phyloP scores from a whole-genome alignment of 1,284 basidiomycete species.

The Schizopora paradoxa region DNA sequence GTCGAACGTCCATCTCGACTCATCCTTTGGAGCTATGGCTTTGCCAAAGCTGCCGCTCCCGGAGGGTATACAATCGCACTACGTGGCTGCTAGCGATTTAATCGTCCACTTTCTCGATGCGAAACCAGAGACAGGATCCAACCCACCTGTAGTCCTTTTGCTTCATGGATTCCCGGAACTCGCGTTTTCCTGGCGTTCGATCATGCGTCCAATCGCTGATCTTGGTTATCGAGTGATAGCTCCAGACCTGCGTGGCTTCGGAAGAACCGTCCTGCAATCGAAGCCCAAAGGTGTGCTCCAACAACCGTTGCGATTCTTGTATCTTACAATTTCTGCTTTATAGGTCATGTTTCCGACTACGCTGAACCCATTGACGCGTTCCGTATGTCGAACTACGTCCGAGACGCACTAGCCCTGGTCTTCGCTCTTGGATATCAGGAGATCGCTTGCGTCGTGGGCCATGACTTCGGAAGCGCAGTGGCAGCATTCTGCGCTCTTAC shows the following conservation, averaged over 20 bases:
- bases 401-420: constrained; percentile 48
- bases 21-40: no score
- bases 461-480: constrained; percentile 53
- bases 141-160: constrained; percentile 45
- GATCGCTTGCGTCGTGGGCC: constrained; percentile 47
- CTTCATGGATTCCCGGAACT: constrained; percentile 65
- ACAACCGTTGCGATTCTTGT: no score
- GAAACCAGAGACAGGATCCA: neutral
- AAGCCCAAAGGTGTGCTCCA: no score
- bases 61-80: constrained; percentile 7
- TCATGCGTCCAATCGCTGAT: constrained; percentile 44
- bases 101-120: constrained; percentile 14
- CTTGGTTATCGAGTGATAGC: constrained; percentile 34
- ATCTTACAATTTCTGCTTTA: constrained; percentile 11
- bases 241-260: constrained; percentile 32
- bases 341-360: constrained; percentile 30
- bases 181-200: constrained; percentile 56
- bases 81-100: constrained; percentile 11
- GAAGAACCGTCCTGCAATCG: constrained; percentile 28
- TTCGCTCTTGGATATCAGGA: constrained; percentile 44
- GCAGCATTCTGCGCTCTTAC: constrained; percentile 49
- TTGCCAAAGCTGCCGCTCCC: constrained; percentile 8
- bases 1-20: no score
- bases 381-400: constrained; percentile 43
- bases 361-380: constrained; percentile 47